Conservation (phyloP, 345 rosid species). For the Citrus reticulata region DNA sequence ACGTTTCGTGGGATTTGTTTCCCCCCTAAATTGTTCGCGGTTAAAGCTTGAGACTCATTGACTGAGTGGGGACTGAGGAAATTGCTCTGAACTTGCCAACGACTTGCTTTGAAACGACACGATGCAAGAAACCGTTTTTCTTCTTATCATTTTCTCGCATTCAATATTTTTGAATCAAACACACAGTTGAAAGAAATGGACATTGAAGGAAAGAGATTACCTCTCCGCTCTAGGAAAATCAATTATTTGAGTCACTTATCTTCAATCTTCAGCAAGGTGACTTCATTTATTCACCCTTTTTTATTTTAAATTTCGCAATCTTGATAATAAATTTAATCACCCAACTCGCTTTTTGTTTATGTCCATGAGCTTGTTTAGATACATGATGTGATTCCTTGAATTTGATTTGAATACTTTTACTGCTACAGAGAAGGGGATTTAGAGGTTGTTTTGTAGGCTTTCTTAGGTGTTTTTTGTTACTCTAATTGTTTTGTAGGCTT, state of each 20-base stretch:
- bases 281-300: neutral
- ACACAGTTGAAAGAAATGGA: neutral
- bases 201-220: neutral
- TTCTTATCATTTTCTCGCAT: neutral
- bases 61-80: no score
- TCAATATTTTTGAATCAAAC: neutral
- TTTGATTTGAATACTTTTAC: neutral
- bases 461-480: neutral
- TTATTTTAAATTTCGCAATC: neutral
- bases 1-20: no score
- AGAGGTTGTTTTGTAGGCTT: neutral
- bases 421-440: no score
- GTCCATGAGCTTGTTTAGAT: neutral
- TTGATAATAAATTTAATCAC: neutral
- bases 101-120: neutral
- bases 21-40: no score
- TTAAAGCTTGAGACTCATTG: no score
- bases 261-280: neutral
- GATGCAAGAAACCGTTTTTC: neutral
- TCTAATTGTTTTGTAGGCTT: neutral
- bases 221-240: neutral
- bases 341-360: neutral
- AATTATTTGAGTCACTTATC: neutral
- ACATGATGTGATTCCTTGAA: neutral
- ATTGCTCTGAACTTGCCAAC: neutral